Evolutionary conservation across 345 rosid species (phyloP), one percentile per base, ranked within the genome.

Genomic region (Arabis alpina): DNA sequence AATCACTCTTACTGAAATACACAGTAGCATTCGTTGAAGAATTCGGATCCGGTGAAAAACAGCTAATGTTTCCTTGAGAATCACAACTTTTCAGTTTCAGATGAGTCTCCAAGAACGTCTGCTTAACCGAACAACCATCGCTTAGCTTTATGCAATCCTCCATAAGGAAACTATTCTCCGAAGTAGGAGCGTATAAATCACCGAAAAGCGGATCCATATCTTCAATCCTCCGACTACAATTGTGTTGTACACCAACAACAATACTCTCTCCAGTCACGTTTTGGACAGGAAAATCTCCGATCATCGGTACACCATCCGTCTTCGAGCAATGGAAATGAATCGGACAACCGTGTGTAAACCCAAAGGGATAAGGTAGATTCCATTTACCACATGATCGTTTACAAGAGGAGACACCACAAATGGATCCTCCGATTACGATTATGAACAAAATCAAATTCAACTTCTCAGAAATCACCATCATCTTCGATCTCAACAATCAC

Each of bases 331-430:
- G 30, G 12, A 94, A 69, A 4, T 0, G 40, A 80, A 94, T 89
- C 32, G 14, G 59, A 54, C 90, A 91, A 5, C 55, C 79, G 9
- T 19, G 0, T 1, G 95, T 78, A 79, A 89, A 91, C n/a, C 97
- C 96, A 66, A 91, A 94, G 0, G 99, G 99, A 59, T 83, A 88
- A 24, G 64, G 52, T 6, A 72, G 78, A 72, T 10, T 62, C 65
- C 0, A 30, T 1, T 6, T 19, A 27, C 80, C 86, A 66, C 99
- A 93, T 0, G 60, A 41, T 15, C 62, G 30, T 4, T 12, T 9
- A 14, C 78, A 34, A 16, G 53, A 25, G 19, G 73, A 68, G n/a
- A 57, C 51, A 19, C 55, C 4, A 27, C 2, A 43, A 48, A 47
- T 40, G n/a, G 52, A 68, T 49, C 55, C 68, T 57, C 65, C 75